These are phyloP conservation scores for Magnaporthiopsis poae DNA, from an alignment of 2,329 filamentous ascomycete genomes.

Conservation along the genomic window DNA sequence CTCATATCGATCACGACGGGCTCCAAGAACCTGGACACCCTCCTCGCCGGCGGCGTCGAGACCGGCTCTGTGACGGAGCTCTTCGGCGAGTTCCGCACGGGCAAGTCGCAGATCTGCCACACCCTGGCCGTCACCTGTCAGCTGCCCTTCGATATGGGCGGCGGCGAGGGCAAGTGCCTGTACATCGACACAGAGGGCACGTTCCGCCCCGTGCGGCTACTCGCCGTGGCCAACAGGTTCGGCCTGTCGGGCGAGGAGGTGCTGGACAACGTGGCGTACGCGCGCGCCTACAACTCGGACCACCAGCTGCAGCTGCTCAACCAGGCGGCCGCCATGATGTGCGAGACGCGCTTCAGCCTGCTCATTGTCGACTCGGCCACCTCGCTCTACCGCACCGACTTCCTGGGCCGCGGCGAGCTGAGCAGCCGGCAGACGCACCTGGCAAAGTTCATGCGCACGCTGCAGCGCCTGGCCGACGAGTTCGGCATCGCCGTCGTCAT, in stretches of 20 bases:
- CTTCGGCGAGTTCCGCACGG: slow-evolving; percentile 94
- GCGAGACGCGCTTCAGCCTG: slow-evolving; percentile 91
- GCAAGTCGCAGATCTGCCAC: slow-evolving; percentile 97
- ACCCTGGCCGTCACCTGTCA: slow-evolving; percentile 98
- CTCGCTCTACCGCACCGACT: slow-evolving; percentile 89
- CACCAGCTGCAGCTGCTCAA: slow-evolving; percentile 92
- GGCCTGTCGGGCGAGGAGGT: slow-evolving; percentile 95
- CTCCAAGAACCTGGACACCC: slow-evolving; percentile 91
- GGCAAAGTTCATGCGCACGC: slow-evolving; percentile 77
- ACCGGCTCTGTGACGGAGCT: slow-evolving; percentile 97
- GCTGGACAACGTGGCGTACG: slow-evolving; percentile 95
- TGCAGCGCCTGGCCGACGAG: slow-evolving; percentile 67
- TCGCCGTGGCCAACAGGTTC: slow-evolving; percentile 88
- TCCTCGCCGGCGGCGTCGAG: slow-evolving; percentile 88
- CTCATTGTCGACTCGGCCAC: slow-evolving; percentile 95
- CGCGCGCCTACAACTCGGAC: slow-evolving; percentile 94
- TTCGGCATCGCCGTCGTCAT: slow-evolving; percentile 98
- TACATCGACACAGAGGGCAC: slow-evolving; percentile 99
- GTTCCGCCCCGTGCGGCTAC: slow-evolving; percentile 80
- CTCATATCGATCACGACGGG: slow-evolving; percentile 96
- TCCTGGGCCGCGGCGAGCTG: slow-evolving; percentile 89
- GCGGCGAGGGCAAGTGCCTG: slow-evolving; percentile 92
- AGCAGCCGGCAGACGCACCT: slow-evolving; percentile 85
- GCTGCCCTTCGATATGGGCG: slow-evolving; percentile 95
- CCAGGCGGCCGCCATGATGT: slow-evolving; percentile 98